Evolutionary conservation across 2,329 filamentous ascomycete genomes (phyloP), one percentile per base, ranked within the genome.

Genomic region (Penicillium nordicum): DNA sequence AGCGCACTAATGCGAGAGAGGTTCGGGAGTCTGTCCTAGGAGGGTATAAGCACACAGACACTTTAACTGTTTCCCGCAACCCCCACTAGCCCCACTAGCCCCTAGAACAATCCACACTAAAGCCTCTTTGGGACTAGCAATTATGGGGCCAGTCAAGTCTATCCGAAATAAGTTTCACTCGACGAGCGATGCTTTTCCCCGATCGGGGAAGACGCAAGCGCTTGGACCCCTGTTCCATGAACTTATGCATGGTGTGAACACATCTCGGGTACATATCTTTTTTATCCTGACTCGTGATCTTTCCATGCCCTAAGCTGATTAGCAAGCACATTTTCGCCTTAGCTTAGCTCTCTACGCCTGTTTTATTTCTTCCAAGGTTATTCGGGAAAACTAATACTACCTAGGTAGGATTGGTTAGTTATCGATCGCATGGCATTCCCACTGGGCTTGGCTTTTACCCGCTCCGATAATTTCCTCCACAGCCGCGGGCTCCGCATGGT

Each of bases 151-250:
- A 4, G 30, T 7, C 29, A 44, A 50, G 38, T 32, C 50, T 53
- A 60, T 45, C 43, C 47, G 10, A 36, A 49, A 50, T 56, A 44
- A 59, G 42, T 54, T 50, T 43, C 48, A 55, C 32, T 14, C 27
- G 56, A 62, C 60, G 47, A 63, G 61, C 49, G 34, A 50, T 59
- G 58, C 62, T 53, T 62, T 63, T 63, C 43, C 62, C 60, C 29
- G 50, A 60, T 58, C 40, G 29, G 60, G 61, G 42, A 44, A 44
- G 29, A 36, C 30, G 48, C 25, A 27, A 4, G 25, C 25, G n/a
- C 37, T 50, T 23, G 48, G 25, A 49, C 36, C 47, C 34, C 11
- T 48, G 23, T 38, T n/a, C 21, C 11, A 43, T 45, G 21, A 23
- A 41, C 32, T 32, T 37, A 32, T 38, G 34, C 42, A 46, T 27